These are phyloP conservation scores for Lactarius hengduanensis DNA, from an alignment of 768 basidiomycete genomes.

Conservation along the genomic window DNA sequence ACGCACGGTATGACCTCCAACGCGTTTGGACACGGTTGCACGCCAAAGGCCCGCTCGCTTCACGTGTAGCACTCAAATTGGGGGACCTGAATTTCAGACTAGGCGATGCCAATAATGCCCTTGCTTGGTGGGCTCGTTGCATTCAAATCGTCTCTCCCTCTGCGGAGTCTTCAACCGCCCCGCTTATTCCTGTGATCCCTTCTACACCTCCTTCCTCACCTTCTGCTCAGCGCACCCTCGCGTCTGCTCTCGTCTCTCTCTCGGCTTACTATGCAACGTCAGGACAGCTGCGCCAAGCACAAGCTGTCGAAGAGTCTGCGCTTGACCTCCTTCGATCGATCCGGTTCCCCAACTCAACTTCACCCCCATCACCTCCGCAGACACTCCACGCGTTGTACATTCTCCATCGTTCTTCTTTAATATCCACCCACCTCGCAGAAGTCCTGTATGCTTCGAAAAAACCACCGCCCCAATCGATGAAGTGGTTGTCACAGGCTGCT, in stretches of 20 bases:
- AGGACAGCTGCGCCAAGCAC: slow-evolving; percentile 54
- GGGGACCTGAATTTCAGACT: slow-evolving; percentile 63
- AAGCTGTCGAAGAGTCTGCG: slow-evolving; percentile 52
- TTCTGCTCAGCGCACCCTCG: slow-evolving; percentile 58
- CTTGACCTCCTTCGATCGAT: slow-evolving; percentile 56
- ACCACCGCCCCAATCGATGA: slow-evolving; percentile 47
- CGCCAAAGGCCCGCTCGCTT: slow-evolving; percentile 44
- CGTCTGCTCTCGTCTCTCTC: slow-evolving; percentile 62
- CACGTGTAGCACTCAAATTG: slow-evolving; percentile 60
- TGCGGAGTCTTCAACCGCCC: slow-evolving; percentile 32
- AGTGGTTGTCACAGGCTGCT: slow-evolving; percentile 59
- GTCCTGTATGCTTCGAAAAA: slow-evolving; percentile 54
- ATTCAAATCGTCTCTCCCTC: slow-evolving; percentile 43
- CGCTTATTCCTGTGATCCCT: slow-evolving; percentile 36
- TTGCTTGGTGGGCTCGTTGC: slow-evolving; percentile 67
- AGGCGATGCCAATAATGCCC: slow-evolving; percentile 51
- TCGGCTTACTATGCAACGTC: slow-evolving; percentile 68
- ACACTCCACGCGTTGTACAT: slow-evolving; percentile 63
- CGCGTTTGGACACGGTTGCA: slow-evolving; percentile 52
- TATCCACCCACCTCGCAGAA: slow-evolving; percentile 73
- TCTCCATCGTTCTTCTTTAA: slow-evolving; percentile 69
- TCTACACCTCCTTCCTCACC: slow-evolving; percentile 52
- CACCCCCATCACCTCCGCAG: slow-evolving; percentile 52
- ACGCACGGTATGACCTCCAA: slow-evolving; percentile 57
- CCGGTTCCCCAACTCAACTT: slow-evolving; percentile 44